phyloP scores from a whole-genome alignment of 176 grass and related monocot species.

The Paspalum notatum region DNA sequence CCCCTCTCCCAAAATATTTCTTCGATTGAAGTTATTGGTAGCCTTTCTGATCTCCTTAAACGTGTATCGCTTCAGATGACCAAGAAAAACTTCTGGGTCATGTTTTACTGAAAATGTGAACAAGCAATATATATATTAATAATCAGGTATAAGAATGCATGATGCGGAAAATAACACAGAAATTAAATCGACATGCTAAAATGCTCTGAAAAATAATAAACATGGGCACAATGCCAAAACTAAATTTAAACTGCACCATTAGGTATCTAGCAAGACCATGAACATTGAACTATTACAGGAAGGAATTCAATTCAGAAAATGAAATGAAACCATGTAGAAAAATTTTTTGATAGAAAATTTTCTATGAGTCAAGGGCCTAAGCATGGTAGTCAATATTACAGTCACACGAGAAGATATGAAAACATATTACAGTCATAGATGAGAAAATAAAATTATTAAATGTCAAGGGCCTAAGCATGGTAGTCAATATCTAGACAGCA shows the following conservation, averaged over 20 bases:
- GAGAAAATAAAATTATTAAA: not conserved
- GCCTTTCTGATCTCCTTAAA: constrained; percentile 70
- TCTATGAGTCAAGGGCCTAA: too few species aligned
- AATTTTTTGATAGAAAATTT: not conserved
- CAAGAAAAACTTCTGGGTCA: constrained; percentile 45
- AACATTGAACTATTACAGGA: not conserved
- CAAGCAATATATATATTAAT: not conserved
- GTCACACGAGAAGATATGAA: not conserved
- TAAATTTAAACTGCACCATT: not conserved
- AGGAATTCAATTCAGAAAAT: not conserved
- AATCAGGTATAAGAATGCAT: constrained; percentile 14
- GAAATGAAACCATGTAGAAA: not conserved
- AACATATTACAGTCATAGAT: not conserved
- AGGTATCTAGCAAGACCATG: too few species aligned
- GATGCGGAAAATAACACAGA: not conserved
- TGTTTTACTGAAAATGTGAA: constrained; percentile 53
- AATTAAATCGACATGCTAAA: constrained; percentile 1
- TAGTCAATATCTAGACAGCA: not conserved
- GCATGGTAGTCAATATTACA: too few species aligned
- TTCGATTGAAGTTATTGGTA: constrained; percentile 70
- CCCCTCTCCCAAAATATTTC: constrained; percentile 82
- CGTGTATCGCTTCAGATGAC: constrained; percentile 71
- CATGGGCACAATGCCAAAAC: not conserved
- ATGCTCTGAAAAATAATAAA: not conserved
- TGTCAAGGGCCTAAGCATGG: not conserved